Base-by-base conservation (phyloP, 2,329 filamentous ascomycete species). In the Epichloe aotearoae region DNA sequence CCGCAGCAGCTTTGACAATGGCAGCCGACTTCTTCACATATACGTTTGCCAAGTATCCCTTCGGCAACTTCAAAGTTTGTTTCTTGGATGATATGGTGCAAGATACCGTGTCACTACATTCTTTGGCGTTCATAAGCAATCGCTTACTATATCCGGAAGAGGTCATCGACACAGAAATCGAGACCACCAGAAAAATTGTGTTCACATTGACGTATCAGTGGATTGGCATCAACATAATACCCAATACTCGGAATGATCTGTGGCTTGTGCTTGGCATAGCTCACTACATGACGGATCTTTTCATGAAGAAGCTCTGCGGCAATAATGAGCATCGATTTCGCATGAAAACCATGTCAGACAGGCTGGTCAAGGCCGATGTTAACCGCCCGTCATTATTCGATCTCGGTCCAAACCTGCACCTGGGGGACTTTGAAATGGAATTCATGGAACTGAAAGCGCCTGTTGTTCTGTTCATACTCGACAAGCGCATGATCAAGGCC, bases 261-360 rank as follows among this genome's bases (percentile, higher is more conserved):
- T 98, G 93, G 93, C 82, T 94, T 19, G 84, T 91, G 12, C 78
- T 93, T 50, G 94, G 91, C 14, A 84, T 94, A 45, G 86, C 91
- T 1, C 90, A 91, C 72, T 98, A 88, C 71, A 95, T 98, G 77
- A 89, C 91, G 1, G 91, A 96, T 59, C 77, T 88, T 4, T 96
- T 95, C 66, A 87, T 97, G 78, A 88, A 84, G 64, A 84, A 82
- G 57, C 74, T 98, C 3, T 94, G 88, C 61, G 93, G 93, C 7
- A 94, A 94, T 63, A 98, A 98, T 63, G 88, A 95, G 60, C 93
- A 95, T 64, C 79, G 89, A 11, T 97, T 89, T 64, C 83, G 88
- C 38, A 85, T 95, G 66, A 97, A 97, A 67, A 74, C 80, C 38
- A 79, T 88, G 66, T 82, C 88, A 1, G 91, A 98, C 65, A 78